Evolutionary conservation across 2,329 filamentous ascomycete species (phyloP).

Genomic region (Aureobasidium sp.): DNA sequence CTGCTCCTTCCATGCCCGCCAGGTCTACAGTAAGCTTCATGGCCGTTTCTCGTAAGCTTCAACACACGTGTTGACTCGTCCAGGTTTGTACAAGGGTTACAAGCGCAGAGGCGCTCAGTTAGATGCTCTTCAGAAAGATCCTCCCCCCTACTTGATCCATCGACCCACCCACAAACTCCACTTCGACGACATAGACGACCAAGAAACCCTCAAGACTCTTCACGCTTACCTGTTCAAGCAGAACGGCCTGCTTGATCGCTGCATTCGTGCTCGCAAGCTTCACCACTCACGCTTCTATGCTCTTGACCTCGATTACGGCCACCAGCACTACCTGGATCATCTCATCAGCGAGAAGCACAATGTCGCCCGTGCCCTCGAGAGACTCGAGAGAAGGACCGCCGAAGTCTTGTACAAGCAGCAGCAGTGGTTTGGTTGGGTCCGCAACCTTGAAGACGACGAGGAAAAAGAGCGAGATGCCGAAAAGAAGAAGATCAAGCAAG

Average conservation of each 20-base stretch:
- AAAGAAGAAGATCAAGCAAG: conserved; percentile 43
- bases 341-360: conserved; percentile 34
- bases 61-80: neutral
- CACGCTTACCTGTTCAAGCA: conserved; percentile 38
- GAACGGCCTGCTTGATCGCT: conserved; percentile 34
- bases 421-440: conserved; percentile 36
- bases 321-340: conserved; percentile 36
- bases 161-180: conserved; percentile 35
- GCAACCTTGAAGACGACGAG: conserved; percentile 41
- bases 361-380: conserved; percentile 37
- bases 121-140: conserved; percentile 31
- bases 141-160: conserved; percentile 34
- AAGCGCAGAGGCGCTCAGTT: conserved; percentile 42
- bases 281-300: conserved; percentile 40
- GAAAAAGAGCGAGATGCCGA: conserved; percentile 42
- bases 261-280: conserved; percentile 37
- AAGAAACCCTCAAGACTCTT: conserved; percentile 33
- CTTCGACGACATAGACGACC: conserved; percentile 34
- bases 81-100: conserved; percentile 44
- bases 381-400: conserved; percentile 37
- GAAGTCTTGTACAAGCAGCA: conserved; percentile 41
- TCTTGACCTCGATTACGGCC: conserved; percentile 39
- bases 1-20: conserved; percentile 37
- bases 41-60: neutral
- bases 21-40: conserved; percentile 29